Conservation (phyloP, 148 eudicot species). For the Linanthus parryae region DNA sequence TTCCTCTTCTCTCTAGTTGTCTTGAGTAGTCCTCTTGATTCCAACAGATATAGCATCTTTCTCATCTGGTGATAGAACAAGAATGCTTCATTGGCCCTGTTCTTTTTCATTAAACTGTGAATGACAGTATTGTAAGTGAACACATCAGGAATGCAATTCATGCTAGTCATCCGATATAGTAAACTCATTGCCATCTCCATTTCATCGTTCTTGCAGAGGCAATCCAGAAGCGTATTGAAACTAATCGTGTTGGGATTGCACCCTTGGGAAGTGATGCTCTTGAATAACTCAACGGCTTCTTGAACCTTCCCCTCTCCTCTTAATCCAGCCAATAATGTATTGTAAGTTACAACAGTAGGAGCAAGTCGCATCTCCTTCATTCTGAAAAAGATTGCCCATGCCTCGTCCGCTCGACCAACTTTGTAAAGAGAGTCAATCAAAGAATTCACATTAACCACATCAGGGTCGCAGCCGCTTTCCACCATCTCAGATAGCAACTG, state of each 20-base stretch:
- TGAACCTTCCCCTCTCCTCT: constrained; percentile 69
- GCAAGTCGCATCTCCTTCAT: constrained; percentile 59
- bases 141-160: constrained; percentile 72
- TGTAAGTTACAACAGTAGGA: constrained; percentile 91
- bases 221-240: constrained; percentile 75
- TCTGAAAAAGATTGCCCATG: constrained; percentile 70
- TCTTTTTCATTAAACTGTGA: constrained; percentile 51
- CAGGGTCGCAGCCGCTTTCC: constrained; percentile 61
- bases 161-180: constrained; percentile 54
- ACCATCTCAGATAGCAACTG: constrained; percentile 59
- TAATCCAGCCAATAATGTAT: constrained; percentile 80
- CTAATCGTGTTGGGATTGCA: constrained; percentile 74
- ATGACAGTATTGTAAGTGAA: constrained; percentile 80
- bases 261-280: constrained; percentile 44
- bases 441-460: constrained; percentile 75
- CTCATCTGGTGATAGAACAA: constrained; percentile 83
- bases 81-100: constrained; percentile 66
- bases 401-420: constrained; percentile 68
- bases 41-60: constrained; percentile 46
- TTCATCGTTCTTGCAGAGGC: constrained; percentile 81
- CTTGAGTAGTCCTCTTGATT: too few relatives aligned
- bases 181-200: constrained; percentile 57
- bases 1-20: too few relatives aligned
- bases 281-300: constrained; percentile 61
- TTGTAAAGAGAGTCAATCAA: constrained; percentile 83